Base-by-base conservation (phyloP, 352 stramenopile species). In the Globisporangium canariense region DNA sequence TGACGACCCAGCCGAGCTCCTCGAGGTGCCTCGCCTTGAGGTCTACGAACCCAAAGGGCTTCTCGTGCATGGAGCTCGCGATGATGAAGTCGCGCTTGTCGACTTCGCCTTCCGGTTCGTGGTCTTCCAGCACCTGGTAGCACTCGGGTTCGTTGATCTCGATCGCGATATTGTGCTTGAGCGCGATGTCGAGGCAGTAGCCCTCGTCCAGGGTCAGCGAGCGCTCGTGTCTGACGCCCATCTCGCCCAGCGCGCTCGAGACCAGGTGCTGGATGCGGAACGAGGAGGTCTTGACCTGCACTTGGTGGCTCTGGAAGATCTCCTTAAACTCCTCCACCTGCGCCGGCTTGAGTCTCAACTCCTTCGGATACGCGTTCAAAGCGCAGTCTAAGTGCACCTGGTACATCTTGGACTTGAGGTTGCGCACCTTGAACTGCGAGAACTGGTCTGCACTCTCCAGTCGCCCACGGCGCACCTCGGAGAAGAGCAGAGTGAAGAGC, bases 21-120 rank as follows among this genome's bases (percentile, higher is more conserved):
- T 88, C 72, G 11, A 92, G 46, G 57, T 92, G 83, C 0, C 77
- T 78, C 34, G 81, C 71, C 62, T 92, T 90, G 43, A 91, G 64
- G 45, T 90, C 81, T 16, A 86, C 71, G 22, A 81, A 86, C 16
- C 62, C 77, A 6, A 89, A 78, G 6, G 73, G 73, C 43, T 76
- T 83, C 18, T 79, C 73, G 20, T 78, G 67, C 45, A 54, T 40
- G 20, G 28, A 43, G 10, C 18, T 58, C 52, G 52, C 52, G 30
- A 58, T 58, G 52, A 58, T 43, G n/a, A 45, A 58, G 52, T 58
- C 32, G 14, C 22, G 36, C 18, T 58, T 49, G n/a, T 50, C 28
- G 3, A 13, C 56, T 9, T 58, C 54, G 20, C 25, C 7, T 11
- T 75, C 62, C 11, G 75, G 58, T 43, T 79, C 71, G n/a, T 78